Evolutionary conservation across 2,329 filamentous ascomycete species (phyloP).

Genomic region (Knoxdaviesia capensis): DNA sequence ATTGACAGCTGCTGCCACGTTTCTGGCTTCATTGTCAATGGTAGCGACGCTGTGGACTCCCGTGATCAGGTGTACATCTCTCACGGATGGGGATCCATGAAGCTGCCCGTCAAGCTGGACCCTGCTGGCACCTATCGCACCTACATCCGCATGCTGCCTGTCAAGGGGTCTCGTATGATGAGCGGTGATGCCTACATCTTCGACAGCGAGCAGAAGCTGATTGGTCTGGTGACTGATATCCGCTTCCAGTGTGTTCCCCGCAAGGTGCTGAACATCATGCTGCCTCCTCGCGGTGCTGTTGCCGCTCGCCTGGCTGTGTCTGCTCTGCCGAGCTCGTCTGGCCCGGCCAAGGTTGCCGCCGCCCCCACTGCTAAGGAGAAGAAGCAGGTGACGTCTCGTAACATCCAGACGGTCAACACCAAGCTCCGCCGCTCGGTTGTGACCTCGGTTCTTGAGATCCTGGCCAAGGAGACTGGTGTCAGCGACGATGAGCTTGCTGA

Average conservation of each 20-base stretch:
- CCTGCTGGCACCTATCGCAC: slow-evolving; percentile 27
- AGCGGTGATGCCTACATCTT: slow-evolving; percentile 33
- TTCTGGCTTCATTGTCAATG: slow-evolving; percentile 41
- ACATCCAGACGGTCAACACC: slow-evolving; percentile 27
- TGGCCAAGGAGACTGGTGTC: slow-evolving; percentile 36
- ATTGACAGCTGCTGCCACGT: slow-evolving; percentile 39
- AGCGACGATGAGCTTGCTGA: slow-evolving; percentile 32
- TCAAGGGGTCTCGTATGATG: slow-evolving; percentile 27
- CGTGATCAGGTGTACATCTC: slow-evolving; percentile 36
- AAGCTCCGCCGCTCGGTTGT: slow-evolving; percentile 24
- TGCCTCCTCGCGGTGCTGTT: slow-evolving; percentile 34
- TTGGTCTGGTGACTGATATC: slow-evolving; percentile 30
- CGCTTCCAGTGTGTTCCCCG: slow-evolving; percentile 50
- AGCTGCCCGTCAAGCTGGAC: slow-evolving; percentile 25
- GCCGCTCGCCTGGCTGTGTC: slow-evolving; percentile 14
- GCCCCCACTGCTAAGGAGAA: slow-evolving; percentile 17
- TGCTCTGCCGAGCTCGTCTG: slow-evolving; percentile 10
- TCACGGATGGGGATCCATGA: slow-evolving; percentile 35
- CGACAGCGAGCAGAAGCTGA: slow-evolving; percentile 23
- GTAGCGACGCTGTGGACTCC: slow-evolving; percentile 32
- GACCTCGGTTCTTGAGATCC: slow-evolving; percentile 23
- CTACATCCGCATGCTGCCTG: slow-evolving; percentile 37
- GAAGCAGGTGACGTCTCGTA: slow-evolving; percentile 23
- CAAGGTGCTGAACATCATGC: slow-evolving; percentile 42
- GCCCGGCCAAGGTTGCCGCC: slow-evolving; percentile 14